Evolutionary conservation across 2,329 filamentous ascomycete species (phyloP), one percentile per base, ranked within the genome.

Genomic region (Cordyceps cicadae): DNA sequence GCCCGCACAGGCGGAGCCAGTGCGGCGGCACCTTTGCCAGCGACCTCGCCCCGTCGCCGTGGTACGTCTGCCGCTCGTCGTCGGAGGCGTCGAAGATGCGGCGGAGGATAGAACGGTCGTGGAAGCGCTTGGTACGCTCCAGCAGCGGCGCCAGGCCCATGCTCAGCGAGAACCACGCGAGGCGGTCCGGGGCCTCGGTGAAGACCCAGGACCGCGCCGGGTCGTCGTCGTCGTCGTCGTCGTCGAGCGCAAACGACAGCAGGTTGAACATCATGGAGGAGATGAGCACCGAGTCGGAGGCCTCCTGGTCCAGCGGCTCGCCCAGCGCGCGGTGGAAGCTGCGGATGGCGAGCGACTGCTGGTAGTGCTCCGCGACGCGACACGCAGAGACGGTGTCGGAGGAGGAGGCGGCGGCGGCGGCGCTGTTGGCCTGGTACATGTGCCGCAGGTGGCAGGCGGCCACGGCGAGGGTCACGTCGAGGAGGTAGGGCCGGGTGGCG

Each of bases 241-340:
- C 60, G 6, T 62, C 48, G 5, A 62, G 24, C 1, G 66, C 63
- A 56, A 68, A 68, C 1, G 66, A 62, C 6, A 69, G 63, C 39
- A 68, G 61, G 45, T 67, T 67, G 24, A 69, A 59, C 26, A 68
- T 62, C 57, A 69, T 63, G 14, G 64, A 62, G 3, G 67, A 66
- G 15, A 68, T 49, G n/a, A 68, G 61, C 5, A 68, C 50, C 15
- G 68, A 65, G 50, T 69, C 67, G 8, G 66, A 62, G 2, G 62
- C 53, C 32, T 65, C 62, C 15, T 65, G 60, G 12, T 63, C 63
- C 5, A 69, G 54, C 1, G 65, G 62, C 19, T 61, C 48, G 1
- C n/a, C 45, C 19, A 69, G 62, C 2, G 68, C 67, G 0, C 53
- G 45, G n/a, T 66, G 63, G 26, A 69, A 67, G 57, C 54, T 59